Evolutionary conservation across 1,139 yeast genomes (phyloP).

Genomic region (Geotrichum carabidarum): DNA sequence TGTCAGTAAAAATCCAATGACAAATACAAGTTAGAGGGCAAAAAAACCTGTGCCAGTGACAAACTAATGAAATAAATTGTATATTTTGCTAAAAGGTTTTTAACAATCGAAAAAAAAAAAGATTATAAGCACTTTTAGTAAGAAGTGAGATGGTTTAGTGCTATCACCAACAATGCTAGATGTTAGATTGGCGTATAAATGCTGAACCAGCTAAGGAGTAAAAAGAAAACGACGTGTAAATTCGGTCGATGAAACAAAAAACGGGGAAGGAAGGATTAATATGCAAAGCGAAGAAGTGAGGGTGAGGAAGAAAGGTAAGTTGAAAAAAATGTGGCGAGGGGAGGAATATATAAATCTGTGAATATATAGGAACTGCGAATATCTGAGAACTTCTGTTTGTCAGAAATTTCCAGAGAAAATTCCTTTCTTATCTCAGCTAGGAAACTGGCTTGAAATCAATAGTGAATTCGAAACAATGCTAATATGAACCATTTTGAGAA

Average conservation of each 20-base stretch:
- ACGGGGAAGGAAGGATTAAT: neutral
- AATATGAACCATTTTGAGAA: too few species aligned
- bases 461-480: too few species aligned
- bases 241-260: neutral
- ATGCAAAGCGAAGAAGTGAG: neutral
- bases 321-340: constrained; percentile 1
- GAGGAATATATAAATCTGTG: neutral
- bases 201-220: too few species aligned
- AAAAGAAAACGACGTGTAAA: too few species aligned
- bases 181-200: neutral
- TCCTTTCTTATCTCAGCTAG: too few species aligned
- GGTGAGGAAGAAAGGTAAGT: neutral
- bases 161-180: neutral
- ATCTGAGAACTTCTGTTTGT: neutral
- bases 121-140: constrained; percentile 2
- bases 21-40: constrained; percentile 4
- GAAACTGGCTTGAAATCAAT: too few species aligned
- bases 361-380: constrained; percentile 1
- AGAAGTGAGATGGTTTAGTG: neutral
- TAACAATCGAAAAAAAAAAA: neutral
- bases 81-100: constrained; percentile 1
- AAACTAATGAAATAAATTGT: constrained; percentile 4
- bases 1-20: neutral
- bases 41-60: neutral
- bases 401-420: too few species aligned